Evolutionary conservation across 2,329 filamentous ascomycete species (phyloP).

Genomic region (Lecanicillium sp.): DNA sequence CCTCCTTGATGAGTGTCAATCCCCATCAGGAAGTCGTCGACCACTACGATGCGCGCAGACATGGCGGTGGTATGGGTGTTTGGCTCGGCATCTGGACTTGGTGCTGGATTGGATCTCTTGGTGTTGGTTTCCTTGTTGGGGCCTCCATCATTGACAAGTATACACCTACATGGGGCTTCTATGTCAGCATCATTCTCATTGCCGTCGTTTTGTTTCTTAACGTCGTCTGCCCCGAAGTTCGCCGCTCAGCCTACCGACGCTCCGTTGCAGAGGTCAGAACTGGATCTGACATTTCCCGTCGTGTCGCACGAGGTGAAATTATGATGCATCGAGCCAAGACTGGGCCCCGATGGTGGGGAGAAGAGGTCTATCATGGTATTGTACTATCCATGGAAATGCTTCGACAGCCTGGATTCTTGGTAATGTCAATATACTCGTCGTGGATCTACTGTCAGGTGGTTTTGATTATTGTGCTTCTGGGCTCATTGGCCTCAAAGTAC

Average conservation of each 20-base stretch:
- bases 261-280: constrained; percentile 60
- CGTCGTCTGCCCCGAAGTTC: constrained; percentile 64
- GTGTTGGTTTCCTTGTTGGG: constrained; percentile 65
- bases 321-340: constrained; percentile 69
- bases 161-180: constrained; percentile 69
- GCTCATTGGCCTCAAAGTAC: constrained; percentile 62
- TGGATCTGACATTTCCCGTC: constrained; percentile 45
- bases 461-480: constrained; percentile 64
- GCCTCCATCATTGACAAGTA: constrained; percentile 60
- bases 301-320: constrained; percentile 65
- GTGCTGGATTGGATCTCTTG: constrained; percentile 67
- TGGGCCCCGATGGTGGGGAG: constrained; percentile 69
- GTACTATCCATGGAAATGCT: constrained; percentile 64
- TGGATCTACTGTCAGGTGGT: constrained; percentile 78
- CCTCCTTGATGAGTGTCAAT: constrained; percentile 64
- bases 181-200: constrained; percentile 63
- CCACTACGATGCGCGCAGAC: constrained; percentile 61
- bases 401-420: constrained; percentile 65
- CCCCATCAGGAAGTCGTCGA: constrained; percentile 68
- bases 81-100: constrained; percentile 76
- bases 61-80: constrained; percentile 73
- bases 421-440: constrained; percentile 64
- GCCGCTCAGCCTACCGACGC: constrained; percentile 61
- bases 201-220: constrained; percentile 62
- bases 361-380: constrained; percentile 68